Conservation (phyloP, 1,139 yeast genomes). For the Geotrichum restrictum region DNA sequence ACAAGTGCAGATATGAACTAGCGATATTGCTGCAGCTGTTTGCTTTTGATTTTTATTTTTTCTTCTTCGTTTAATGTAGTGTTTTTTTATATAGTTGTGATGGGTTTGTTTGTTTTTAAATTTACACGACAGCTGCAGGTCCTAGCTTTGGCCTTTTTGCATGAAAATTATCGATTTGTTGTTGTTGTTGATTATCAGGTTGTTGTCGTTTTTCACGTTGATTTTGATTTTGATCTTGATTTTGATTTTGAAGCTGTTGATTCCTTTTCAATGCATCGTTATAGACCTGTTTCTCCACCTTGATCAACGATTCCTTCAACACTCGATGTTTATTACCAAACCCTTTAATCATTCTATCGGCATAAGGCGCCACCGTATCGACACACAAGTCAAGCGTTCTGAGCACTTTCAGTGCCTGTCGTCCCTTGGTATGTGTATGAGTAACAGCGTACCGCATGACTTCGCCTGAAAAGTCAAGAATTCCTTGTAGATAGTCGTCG, state of each 20-base stretch:
- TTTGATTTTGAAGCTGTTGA: neutral
- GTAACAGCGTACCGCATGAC: slow-evolving; percentile 42
- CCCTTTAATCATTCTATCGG: neutral
- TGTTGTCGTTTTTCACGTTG: no score
- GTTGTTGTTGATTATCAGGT: no score
- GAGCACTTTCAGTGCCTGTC: slow-evolving; percentile 22
- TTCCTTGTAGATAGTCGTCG: slow-evolving; percentile 42
- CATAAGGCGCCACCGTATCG: slow-evolving; percentile 9
- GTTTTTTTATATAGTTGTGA: neutral
- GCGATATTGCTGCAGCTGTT: neutral
- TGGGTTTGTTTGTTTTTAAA: neutral
- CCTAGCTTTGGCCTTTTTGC: neutral
- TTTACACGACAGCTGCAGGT: neutral
- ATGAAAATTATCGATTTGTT: no score
- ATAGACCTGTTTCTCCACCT: slow-evolving; percentile 6
- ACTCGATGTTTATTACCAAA: neutral
- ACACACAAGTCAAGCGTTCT: slow-evolving; percentile 23
- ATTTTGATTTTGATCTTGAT: no score
- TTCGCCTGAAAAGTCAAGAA: slow-evolving; percentile 46
- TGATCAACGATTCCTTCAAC: neutral
- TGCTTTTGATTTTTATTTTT: neutral
- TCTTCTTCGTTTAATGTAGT: neutral
- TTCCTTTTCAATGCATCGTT: neutral
- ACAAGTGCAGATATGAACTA: slow-evolving; percentile 21
- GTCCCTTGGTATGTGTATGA: slow-evolving; percentile 16